phyloP scores from a whole-genome alignment of 2,329 filamentous ascomycete genomes.

The Pseudopyricularia javanii region DNA sequence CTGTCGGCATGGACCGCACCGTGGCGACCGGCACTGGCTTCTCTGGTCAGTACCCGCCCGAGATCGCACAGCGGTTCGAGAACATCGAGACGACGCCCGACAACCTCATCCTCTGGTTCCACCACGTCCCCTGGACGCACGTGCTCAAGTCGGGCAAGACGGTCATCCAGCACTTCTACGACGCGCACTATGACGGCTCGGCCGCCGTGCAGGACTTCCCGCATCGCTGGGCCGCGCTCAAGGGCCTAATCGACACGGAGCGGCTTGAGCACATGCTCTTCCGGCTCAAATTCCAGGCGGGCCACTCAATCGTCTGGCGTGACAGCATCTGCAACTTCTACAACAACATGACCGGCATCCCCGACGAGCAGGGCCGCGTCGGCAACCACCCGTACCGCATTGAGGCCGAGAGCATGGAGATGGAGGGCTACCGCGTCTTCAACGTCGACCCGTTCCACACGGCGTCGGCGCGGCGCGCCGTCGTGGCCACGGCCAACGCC shows the following conservation, averaged over 20 bases:
- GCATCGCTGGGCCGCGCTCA: conserved; percentile 37
- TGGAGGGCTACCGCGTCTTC: conserved; percentile 43
- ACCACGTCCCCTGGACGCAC: conserved; percentile 59
- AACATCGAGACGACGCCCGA: conserved; percentile 51
- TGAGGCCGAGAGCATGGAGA: conserved; percentile 53
- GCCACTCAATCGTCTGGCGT: conserved; percentile 59
- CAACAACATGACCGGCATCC: conserved; percentile 44
- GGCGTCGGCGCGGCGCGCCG: conserved; percentile 40
- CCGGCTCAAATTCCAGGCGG: conserved; percentile 52
- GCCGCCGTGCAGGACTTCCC: conserved; percentile 48
- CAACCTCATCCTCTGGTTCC: conserved; percentile 60
- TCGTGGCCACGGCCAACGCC: conserved; percentile 41
- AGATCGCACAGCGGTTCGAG: conserved; percentile 47
- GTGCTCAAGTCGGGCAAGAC: conserved; percentile 50
- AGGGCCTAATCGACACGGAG: conserved; percentile 44
- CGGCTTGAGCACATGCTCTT: conserved; percentile 46
- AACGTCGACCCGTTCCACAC: conserved; percentile 45
- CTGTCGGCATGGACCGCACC: conserved; percentile 61
- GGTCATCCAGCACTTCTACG: conserved; percentile 46
- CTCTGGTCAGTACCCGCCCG: conserved; percentile 52
- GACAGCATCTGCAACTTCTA: conserved; percentile 57
- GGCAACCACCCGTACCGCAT: conserved; percentile 52
- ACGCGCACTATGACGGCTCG: conserved; percentile 39
- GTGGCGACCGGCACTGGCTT: conserved; percentile 54
- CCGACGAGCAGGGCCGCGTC: conserved; percentile 43